These are phyloP conservation scores for Eimeria acervulina DNA, from an alignment of 169 alveolate species.

Conservation along the genomic window DNA sequence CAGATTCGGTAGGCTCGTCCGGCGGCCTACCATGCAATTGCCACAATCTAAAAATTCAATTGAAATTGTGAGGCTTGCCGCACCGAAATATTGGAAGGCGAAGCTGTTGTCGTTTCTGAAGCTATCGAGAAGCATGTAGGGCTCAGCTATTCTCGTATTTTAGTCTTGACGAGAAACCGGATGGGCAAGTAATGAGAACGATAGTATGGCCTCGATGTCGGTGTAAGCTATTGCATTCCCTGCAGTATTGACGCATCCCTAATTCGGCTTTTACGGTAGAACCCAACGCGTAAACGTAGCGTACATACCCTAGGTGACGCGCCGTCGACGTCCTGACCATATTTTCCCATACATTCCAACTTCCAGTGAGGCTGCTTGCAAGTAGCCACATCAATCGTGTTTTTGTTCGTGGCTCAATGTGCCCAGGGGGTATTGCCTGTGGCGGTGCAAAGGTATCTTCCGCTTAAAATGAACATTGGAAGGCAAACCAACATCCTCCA, in stretches of 20 bases:
- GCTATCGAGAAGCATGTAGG: not conserved
- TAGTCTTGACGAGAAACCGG: not conserved
- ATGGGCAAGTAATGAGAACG: not conserved
- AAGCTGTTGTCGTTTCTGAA: not conserved
- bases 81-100: not conserved
- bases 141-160: not conserved
- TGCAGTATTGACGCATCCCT: not conserved
- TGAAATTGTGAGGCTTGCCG: not conserved
- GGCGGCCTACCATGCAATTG: not conserved
- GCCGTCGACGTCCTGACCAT: too few species aligned
- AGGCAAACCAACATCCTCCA: not conserved
- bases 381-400: too few species aligned
- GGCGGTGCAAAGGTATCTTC: too few species aligned
- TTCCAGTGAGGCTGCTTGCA: too few species aligned
- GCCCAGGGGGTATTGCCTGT: too few species aligned
- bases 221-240: not conserved
- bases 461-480: too few species aligned
- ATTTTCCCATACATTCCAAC: too few species aligned
- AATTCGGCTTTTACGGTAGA: too few species aligned
- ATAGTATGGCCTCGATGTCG: not conserved
- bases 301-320: too few species aligned
- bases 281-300: too few species aligned
- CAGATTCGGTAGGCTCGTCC: not conserved
- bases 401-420: too few species aligned
- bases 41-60: too few species aligned